Evolutionary conservation across 768 basidiomycete species (phyloP), one percentile per base, ranked within the genome.

Genomic region (Neoboletus brunneissimus): DNA sequence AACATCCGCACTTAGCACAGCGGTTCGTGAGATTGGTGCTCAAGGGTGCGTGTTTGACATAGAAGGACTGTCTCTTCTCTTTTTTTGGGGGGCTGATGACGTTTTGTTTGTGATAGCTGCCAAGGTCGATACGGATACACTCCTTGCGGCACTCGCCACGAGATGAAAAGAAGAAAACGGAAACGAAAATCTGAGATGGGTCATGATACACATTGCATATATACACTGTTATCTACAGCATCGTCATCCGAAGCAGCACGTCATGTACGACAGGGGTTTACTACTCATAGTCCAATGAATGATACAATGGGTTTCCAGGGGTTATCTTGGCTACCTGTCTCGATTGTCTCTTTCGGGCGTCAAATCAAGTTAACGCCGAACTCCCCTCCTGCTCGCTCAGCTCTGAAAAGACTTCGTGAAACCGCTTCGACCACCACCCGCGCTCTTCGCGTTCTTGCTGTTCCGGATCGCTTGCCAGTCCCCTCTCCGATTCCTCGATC

Each of bases 361-460:
- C 15, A 23, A 43, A 16, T 49, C 48, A 47, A 20, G 27, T 57
- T 10, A 13, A 22, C 42, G 43, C 35, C 2, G 9, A 20, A 23
- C 22, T 25, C 0, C 44, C 23, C 25, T 69, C 64, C 57, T 61
- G 60, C 54, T 63, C 58, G 55, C 80, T 80, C 61, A 85, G 65
- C 65, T 88, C 88, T 12, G 72, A 67, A 55, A 86, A 69, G 13
- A 87, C 81, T 59, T 86, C 79, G 61, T 83, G 82, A 60, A 89
- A 88, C 44, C 86, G 73, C 41, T 84, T 61, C 13, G 82, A 76
- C 89, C 89, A 91, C 86, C 87, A 90, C 5, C 81, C 85, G 0
- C 88, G 76, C 58, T 89, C 86, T 64, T 88, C 86, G 25, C 85
- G 67, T 59, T 89, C 89, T 48, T 75, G 73, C 40, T 76, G 73